phyloP scores from a whole-genome alignment of 2,329 filamentous ascomycete species.

The Colletotrichum sp. region DNA sequence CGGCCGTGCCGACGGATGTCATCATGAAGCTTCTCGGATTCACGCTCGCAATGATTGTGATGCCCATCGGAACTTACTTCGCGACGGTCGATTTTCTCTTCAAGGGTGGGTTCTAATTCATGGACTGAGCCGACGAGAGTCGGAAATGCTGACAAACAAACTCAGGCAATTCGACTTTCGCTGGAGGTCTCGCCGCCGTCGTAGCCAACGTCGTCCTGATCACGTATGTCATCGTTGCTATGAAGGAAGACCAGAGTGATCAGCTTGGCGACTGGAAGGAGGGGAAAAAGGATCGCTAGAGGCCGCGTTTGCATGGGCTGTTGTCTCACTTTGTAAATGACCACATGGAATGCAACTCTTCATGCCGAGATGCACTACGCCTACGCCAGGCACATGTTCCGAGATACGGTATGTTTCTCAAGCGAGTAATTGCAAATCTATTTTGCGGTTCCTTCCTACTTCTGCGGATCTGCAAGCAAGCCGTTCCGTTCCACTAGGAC shows the following conservation, averaged over 20 bases:
- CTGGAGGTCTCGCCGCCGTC: constrained; percentile 83
- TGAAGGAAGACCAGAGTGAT: constrained; percentile 77
- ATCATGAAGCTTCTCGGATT: constrained; percentile 91
- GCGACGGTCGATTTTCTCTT: constrained; percentile 78
- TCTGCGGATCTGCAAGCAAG: neutral
- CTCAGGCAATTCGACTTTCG: constrained; percentile 85
- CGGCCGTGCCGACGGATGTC: constrained; percentile 84
- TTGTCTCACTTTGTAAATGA: neutral
- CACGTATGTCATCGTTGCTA: constrained; percentile 89
- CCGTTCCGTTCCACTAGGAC: neutral
- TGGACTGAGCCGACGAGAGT: neutral
- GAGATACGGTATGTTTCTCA: neutral
- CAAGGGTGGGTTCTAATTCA: constrained; percentile 59
- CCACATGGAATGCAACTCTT: neutral
- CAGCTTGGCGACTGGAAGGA: constrained; percentile 44
- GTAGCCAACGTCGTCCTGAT: constrained; percentile 92
- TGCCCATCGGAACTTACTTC: constrained; percentile 91
- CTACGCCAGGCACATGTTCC: neutral
- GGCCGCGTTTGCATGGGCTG: neutral
- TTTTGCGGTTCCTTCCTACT: neutral
- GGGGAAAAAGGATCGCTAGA: constrained; percentile 55
- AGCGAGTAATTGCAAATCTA: neutral
- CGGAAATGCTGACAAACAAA: neutral
- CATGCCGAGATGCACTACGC: neutral
- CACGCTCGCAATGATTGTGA: constrained; percentile 87